phyloP scores from a whole-genome alignment of 495 filamentous ascomycete genomes.

The Penicillium egyptiacum region DNA sequence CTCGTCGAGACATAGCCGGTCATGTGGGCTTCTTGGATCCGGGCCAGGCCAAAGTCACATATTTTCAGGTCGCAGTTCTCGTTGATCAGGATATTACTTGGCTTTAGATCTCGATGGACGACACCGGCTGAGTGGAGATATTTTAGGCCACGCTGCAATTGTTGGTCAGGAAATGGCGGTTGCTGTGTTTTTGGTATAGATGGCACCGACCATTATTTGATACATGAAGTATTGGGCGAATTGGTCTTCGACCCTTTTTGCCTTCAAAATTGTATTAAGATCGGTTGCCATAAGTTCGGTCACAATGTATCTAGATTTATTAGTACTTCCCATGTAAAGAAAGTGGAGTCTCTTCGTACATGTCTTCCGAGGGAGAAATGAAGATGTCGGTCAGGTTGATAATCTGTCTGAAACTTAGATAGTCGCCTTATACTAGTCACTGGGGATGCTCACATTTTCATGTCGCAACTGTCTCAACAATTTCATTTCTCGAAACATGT shows the following conservation, averaged over 20 bases:
- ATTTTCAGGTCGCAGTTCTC: conserved; percentile 99
- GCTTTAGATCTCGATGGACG: conserved; percentile 94
- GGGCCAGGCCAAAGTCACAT: conserved; percentile 95
- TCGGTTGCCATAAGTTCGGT: conserved; percentile 97
- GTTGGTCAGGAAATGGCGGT: conserved; percentile 25
- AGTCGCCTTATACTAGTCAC: neutral
- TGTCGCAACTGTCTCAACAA: conserved; percentile 92
- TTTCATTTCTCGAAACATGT: conserved; percentile 95
- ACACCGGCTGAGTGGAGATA: conserved; percentile 99
- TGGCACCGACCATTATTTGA: conserved; percentile 76
- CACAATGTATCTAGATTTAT: conserved; percentile 76
- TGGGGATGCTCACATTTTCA: conserved; percentile 71
- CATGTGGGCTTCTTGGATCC: conserved; percentile 98
- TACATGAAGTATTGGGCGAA: conserved; percentile 99
- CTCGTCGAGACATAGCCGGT: conserved; percentile 97
- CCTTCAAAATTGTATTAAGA: conserved; percentile 88
- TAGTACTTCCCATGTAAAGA: conserved; percentile 25
- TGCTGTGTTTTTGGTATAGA: neutral
- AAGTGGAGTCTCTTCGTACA: conserved; percentile 56
- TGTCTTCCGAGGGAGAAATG: conserved; percentile 97
- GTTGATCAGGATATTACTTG: conserved; percentile 97
- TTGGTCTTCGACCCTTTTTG: conserved; percentile 91
- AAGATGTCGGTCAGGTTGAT: conserved; percentile 98
- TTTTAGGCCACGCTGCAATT: conserved; percentile 82
- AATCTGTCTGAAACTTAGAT: conserved; percentile 58